Evolutionary conservation across 2,329 filamentous ascomycete species (phyloP).

Genomic region (Thielaviopsis euricoi): DNA sequence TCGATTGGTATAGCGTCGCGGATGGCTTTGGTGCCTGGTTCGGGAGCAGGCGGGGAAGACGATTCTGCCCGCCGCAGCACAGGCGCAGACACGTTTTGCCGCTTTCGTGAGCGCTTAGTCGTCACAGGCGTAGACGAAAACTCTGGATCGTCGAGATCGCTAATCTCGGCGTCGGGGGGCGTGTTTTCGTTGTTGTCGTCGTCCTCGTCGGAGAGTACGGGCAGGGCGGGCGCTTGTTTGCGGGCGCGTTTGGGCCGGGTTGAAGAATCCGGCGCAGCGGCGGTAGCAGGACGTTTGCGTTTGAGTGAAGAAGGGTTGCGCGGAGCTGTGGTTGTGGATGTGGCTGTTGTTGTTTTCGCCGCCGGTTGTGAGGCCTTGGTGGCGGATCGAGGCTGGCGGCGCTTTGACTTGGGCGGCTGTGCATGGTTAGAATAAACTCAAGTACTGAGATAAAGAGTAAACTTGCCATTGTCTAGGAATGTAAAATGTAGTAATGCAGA

Average conservation of each 20-base stretch:
- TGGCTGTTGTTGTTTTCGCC: not conserved
- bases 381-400: not conserved
- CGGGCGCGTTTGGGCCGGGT: not conserved
- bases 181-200: too few relatives aligned
- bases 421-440: not conserved
- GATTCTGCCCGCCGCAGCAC: too few relatives aligned
- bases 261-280: not conserved
- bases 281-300: not conserved
- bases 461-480: not conserved
- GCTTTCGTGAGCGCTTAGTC: not conserved
- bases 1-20: not conserved
- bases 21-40: conserved; percentile 19
- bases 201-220: not conserved
- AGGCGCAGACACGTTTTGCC: not conserved
- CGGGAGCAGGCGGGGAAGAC: not conserved
- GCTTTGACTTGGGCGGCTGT: not conserved
- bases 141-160: not conserved
- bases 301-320: not conserved
- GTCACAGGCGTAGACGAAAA: not conserved
- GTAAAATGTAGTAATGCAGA: too few relatives aligned
- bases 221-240: not conserved
- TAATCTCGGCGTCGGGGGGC: not conserved
- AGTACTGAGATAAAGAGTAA: too few relatives aligned
- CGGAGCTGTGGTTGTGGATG: not conserved
- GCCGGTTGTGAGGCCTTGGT: not conserved